A percentile compares a stretch with the other conserved stretches of the same genome.
phyloP scores from a whole-genome alignment of 768 basidiomycete genomes.

The Lactarius tabidus region DNA sequence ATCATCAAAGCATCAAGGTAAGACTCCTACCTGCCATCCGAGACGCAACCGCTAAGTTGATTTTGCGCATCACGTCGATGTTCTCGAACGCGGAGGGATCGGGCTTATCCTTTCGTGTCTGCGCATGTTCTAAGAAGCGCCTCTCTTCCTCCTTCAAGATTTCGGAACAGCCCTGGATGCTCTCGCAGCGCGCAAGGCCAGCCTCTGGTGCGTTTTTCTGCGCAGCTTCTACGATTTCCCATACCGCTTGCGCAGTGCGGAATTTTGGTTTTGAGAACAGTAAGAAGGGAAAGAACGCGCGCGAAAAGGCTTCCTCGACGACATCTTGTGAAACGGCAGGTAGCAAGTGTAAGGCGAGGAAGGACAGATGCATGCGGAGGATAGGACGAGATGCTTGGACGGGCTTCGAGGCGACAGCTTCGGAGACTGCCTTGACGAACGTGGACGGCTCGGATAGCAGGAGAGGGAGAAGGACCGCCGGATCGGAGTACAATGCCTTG shows the following conservation, averaged over 20 bases:
- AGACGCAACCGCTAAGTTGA: conserved; percentile 52
- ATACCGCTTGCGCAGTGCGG: conserved; percentile 60
- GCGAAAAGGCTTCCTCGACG: conserved; percentile 38
- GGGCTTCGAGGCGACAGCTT: conserved; percentile 32
- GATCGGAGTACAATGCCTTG: conserved; percentile 58
- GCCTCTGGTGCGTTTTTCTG: conserved; percentile 26
- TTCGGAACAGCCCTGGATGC: conserved; percentile 54
- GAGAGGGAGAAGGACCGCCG: conserved; percentile 44
- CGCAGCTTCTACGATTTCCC: conserved; percentile 59
- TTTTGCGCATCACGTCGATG: conserved; percentile 43
- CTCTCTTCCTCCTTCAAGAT: conserved; percentile 38
- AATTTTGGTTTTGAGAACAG: conserved; percentile 69
- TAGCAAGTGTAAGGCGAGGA: conserved; percentile 48
- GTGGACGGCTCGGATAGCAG: conserved; percentile 39
- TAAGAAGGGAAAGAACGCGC: conserved; percentile 67
- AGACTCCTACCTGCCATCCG: conserved; percentile 59
- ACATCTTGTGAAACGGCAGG: conserved; percentile 29
- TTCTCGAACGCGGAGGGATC: conserved; percentile 26
- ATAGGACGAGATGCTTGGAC: conserved; percentile 44
- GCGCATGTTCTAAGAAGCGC: conserved; percentile 31
- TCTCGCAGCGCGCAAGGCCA: conserved; percentile 35
- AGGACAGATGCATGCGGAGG: conserved; percentile 53
- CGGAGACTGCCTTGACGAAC: conserved; percentile 46
- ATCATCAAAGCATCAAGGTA: not conserved
- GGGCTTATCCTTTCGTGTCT: conserved; percentile 29